phyloP scores from a whole-genome alignment of 768 basidiomycete species.

The Trichaptum fuscoviolaceum region DNA sequence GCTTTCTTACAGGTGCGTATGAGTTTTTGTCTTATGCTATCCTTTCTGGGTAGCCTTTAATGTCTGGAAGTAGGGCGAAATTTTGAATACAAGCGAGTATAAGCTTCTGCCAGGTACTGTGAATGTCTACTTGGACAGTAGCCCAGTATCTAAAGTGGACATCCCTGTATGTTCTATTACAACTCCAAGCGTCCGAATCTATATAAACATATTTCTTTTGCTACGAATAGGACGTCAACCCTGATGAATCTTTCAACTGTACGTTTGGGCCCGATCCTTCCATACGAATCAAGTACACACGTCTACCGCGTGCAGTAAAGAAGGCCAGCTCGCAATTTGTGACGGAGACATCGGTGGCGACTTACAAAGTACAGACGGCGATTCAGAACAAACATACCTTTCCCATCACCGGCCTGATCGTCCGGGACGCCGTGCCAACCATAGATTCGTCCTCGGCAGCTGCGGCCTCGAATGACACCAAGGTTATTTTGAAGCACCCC shows the following conservation, averaged over 20 bases:
- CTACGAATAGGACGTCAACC: conserved; percentile 37
- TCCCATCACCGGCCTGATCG: conserved; percentile 30
- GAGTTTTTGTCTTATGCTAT: conserved; percentile 2
- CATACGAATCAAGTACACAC: conserved; percentile 33
- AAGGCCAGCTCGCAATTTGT: conserved; percentile 34
- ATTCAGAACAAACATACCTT: conserved; percentile 40
- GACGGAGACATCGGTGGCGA: conserved; percentile 31
- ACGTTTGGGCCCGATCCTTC: conserved; percentile 40
- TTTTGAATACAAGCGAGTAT: conserved; percentile 24
- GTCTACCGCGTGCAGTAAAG: conserved; percentile 41
- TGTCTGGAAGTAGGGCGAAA: conserved; percentile 15
- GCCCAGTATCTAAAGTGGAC: conserved; percentile 21
- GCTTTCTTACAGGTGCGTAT: conserved; percentile 37
- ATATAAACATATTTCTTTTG: not conserved
- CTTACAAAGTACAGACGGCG: not conserved
- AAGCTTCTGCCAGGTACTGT: conserved; percentile 22
- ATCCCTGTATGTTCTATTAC: conserved; percentile 16
- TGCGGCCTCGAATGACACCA: conserved; percentile 19
- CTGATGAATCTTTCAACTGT: conserved; percentile 48
- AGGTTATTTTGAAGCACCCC: conserved; percentile 24
- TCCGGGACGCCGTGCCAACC: conserved; percentile 25
- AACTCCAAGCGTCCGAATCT: not conserved
- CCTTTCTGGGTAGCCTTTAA: not conserved
- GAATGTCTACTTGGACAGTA: conserved; percentile 24
- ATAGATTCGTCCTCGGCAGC: conserved; percentile 7